A percentile compares a stretch with the other conserved stretches of the same genome.
Evolutionary conservation across 2,329 filamentous ascomycete species (phyloP).

Genomic region (Cladosporium oxysporum): DNA sequence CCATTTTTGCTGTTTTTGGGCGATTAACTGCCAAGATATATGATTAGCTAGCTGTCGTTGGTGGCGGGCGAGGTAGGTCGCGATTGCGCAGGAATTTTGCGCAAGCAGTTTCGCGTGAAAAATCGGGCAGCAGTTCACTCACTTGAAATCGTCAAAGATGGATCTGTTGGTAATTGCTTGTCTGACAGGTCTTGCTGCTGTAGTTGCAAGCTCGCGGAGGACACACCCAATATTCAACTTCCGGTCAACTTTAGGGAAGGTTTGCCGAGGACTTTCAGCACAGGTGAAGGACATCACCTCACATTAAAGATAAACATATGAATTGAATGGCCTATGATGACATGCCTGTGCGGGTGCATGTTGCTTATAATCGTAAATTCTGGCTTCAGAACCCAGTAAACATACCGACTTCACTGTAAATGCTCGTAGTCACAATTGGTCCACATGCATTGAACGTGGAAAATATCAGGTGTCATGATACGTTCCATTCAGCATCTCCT

Average conservation of each 20-base stretch:
- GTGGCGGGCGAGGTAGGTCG: not conserved
- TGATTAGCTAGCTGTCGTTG: not conserved
- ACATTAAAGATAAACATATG: not conserved
- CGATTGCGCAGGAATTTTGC: slow-evolving; percentile 1
- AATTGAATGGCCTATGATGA: not conserved
- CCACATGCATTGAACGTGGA: not conserved
- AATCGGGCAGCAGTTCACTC: not conserved
- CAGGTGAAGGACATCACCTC: not conserved
- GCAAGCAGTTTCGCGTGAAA: not conserved
- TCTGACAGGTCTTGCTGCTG: too few relatives aligned
- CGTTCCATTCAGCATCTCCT: slow-evolving; percentile 1
- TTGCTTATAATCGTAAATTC: not conserved
- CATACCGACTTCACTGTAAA: not conserved
- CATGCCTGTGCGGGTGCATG: not conserved
- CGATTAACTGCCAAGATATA: too few relatives aligned
- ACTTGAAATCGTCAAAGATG: slow-evolving; percentile 23
- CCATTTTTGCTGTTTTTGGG: slow-evolving; percentile 60
- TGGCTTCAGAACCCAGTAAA: not conserved
- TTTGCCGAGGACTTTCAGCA: too few relatives aligned
- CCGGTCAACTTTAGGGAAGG: too few relatives aligned
- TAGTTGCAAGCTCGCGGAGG: too few relatives aligned
- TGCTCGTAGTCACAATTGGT: not conserved
- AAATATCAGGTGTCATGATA: slow-evolving; percentile 1
- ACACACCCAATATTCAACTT: too few relatives aligned
- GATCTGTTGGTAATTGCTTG: slow-evolving; percentile 20